These are phyloP conservation scores for Fusarium newnesense DNA, from an alignment of 2,329 filamentous ascomycete species.

Conservation along the genomic window DNA sequence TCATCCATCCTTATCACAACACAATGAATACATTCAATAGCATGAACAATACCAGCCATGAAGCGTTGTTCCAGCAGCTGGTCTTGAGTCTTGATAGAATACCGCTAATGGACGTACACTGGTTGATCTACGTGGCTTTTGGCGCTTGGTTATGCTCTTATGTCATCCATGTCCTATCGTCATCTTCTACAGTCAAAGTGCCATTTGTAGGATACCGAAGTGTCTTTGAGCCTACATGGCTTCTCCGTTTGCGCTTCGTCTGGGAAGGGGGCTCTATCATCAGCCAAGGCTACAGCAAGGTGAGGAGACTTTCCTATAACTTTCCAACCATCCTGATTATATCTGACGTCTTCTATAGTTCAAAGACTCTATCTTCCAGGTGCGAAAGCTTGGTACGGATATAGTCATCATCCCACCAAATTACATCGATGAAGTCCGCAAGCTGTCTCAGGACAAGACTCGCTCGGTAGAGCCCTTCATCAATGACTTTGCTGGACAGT, in stretches of 20 bases:
- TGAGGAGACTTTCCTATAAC: too few species aligned
- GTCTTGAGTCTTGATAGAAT: neutral
- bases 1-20: accelerated
- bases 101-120: neutral
- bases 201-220: neutral
- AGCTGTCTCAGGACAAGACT: neutral
- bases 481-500: neutral
- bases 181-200: neutral
- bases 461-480: neutral
- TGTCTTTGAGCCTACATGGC: neutral
- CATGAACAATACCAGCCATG: neutral
- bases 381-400: neutral
- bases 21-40: accelerated
- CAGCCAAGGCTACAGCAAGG: neutral
- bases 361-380: neutral
- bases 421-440: neutral
- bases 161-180: accelerated
- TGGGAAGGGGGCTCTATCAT: neutral
- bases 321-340: too few species aligned
- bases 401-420: neutral
- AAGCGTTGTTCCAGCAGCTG: neutral
- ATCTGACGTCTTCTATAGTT: too few species aligned
- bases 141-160: neutral
- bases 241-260: neutral
- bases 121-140: neutral